Evolutionary conservation across 1,139 yeast species (phyloP).

Genomic region (Scheffersomyces titani): DNA sequence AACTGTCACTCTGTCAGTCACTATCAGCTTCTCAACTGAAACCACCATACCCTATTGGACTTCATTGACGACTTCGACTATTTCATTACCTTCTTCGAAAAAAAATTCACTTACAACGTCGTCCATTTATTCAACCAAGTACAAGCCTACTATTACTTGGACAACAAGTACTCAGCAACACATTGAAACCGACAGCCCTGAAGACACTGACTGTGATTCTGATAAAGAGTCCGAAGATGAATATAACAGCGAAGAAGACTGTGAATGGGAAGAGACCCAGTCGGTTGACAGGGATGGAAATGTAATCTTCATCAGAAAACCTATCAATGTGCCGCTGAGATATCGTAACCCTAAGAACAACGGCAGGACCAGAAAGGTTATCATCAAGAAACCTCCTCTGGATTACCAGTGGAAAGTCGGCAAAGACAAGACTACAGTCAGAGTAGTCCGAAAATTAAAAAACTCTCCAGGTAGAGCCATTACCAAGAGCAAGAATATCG

Average conservation of each 20-base stretch:
- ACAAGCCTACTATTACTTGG: not conserved
- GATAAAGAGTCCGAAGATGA: not conserved
- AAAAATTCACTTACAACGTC: not conserved
- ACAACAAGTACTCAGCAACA: not conserved
- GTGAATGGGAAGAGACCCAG: constrained; percentile 29
- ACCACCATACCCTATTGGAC: not conserved
- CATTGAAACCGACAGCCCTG: not conserved
- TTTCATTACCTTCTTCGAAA: not conserved
- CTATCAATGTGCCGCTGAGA: constrained; percentile 20
- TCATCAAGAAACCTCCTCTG: constrained; percentile 13
- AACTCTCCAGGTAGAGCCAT: not conserved
- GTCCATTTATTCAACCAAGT: not conserved
- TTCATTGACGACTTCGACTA: not conserved
- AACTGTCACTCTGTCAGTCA: not conserved
- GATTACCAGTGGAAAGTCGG: not conserved
- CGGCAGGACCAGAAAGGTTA: constrained; percentile 14
- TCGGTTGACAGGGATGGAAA: constrained; percentile 20
- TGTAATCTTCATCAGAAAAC: constrained; percentile 21
- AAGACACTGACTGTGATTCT: not conserved
- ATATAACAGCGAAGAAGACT: constrained; percentile 3
- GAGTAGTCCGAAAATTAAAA: not conserved
- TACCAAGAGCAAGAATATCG: not conserved
- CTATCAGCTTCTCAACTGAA: not conserved
- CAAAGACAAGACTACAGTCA: not conserved
- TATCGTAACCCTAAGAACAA: constrained; percentile 13